Base-by-base conservation (phyloP, 768 basidiomycete genomes). In the Fomitopsis serialis region DNA sequence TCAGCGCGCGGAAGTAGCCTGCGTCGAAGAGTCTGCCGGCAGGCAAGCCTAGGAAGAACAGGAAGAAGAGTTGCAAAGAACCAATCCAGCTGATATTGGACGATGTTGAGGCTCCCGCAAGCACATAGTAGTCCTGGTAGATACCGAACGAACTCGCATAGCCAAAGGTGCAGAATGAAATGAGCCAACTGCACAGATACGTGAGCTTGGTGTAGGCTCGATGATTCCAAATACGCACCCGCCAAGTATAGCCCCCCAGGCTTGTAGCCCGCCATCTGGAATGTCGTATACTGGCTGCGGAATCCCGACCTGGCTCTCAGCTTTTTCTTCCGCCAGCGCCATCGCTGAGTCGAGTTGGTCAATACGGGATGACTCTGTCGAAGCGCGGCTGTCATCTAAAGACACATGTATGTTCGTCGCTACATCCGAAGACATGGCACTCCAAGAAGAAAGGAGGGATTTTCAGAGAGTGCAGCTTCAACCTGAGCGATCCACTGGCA, bases 21-120 rank as follows among this genome's bases (percentile, higher is more conserved):
- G 64, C 60, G 52, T 80, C 77, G 49, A 78, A 75, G 7, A 70
- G 70, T 17, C 66, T 63, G 3, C 76, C 78, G 9, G 71, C 68
- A 9, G 74, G 46, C 6, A 73, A 57, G 21, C 73, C 74, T 23
- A 75, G 66, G 55, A 79, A 65, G 42, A 76, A 78, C 19, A 50
- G 48, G 34, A 37, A 40, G 40, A 43, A 27, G 5, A 78, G 63
- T 54, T 78, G 77, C 42, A 75, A 68, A 45, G 75, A 75, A 15
- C 78, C 78, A 43, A 78, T 75, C 78, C 78, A 80, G 50, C 74
- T 76, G 43, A 58, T 29, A 45, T 45, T 48, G 2, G 60, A 53
- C 13, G 58, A 52, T 8, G 37, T 24, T 8, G 23, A 24, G 4
- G 44, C 22, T n/a, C 45, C 35, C 1, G 21, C 29, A 24, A 54